These are phyloP conservation scores for Periconia digitata DNA, from an alignment of 2,329 filamentous ascomycete species.

Conservation along the genomic window DNA sequence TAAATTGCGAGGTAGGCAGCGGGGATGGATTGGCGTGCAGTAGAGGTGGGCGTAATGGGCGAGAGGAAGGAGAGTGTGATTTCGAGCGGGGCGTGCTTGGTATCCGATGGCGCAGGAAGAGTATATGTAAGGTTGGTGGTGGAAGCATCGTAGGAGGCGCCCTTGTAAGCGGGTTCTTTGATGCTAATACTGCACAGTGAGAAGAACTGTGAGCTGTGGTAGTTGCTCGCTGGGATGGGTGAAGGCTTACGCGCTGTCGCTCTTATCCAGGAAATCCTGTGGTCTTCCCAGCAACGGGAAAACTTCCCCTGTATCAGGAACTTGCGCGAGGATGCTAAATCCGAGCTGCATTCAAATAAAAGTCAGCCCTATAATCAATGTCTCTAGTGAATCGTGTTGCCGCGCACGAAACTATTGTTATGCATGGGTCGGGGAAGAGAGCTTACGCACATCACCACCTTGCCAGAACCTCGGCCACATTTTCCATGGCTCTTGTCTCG, in stretches of 20 bases:
- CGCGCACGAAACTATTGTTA: neutral
- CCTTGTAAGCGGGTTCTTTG: slow-evolving; percentile 60
- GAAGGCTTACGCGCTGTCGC: slow-evolving; percentile 42
- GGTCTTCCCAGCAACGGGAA: slow-evolving; percentile 67
- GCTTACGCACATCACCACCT: slow-evolving; percentile 59
- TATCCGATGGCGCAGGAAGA: slow-evolving; percentile 52
- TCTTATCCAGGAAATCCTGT: slow-evolving; percentile 60
- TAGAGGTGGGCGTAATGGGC: slow-evolving; percentile 79
- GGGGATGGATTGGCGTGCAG: slow-evolving; percentile 77
- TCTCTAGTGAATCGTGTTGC: too few species aligned
- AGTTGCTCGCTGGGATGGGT: too few species aligned
- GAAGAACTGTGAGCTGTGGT: neutral
- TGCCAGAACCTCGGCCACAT: slow-evolving; percentile 88
- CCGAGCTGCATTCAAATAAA: slow-evolving; percentile 53
- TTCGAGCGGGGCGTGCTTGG: slow-evolving; percentile 48
- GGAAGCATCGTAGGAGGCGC: slow-evolving; percentile 68
- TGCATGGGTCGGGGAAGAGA: neutral
- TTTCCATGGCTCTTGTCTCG: slow-evolving; percentile 74
- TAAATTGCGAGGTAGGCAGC: slow-evolving; percentile 75
- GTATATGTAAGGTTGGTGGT: slow-evolving; percentile 69
- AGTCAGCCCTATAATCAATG: neutral
- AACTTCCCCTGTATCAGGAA: slow-evolving; percentile 60
- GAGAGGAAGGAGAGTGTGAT: slow-evolving; percentile 70
- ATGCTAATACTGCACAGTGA: slow-evolving; percentile 52
- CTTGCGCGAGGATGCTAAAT: slow-evolving; percentile 63